Evolutionary conservation across 768 basidiomycete genomes (phyloP), one percentile per base, ranked within the genome.

Genomic region (Collybia sp.): DNA sequence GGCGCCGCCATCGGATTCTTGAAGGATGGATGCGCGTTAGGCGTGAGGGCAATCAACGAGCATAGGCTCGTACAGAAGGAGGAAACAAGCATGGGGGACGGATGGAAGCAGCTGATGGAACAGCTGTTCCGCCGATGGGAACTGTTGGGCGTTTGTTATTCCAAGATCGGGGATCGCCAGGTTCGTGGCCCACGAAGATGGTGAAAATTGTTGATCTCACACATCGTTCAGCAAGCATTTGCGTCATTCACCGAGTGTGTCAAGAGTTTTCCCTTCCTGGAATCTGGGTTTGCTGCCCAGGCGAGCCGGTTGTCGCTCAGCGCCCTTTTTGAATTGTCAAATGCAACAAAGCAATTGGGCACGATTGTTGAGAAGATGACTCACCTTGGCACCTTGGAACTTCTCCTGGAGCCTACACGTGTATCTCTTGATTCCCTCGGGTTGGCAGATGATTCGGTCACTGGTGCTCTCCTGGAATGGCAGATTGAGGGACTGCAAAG

Each of bases 71-170:
- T 33, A 30, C 43, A 32, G 16, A 42, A 38, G 12, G 25, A 12
- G 12, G 42, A 25, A 3, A 39, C 17, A 2, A 50, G 30, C 44
- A 47, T 42, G 34, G 49, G 44, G 11, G 58, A 71, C 50, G 50
- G 78, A 69, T 87, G 84, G 82, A 66, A 46, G 37, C 75, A 79
- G 51, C 67, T 89, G 1, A 75, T 79, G 47, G 80, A 82, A 30
- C 82, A 85, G 49, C 53, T 93, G 19, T 77, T 75, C 51, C 73
- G 83, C 16, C 68, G 92, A 39, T 94, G 84, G 77, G 91, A 96
- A 64, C 61, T 95, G 25, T 67, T 94, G 18, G 92, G 78, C 0
- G 79, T 85, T 3, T 92, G 89, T 59, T 82, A 80, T 56, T 73
- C 77, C 20, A 93, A 88, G 61, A 81, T 82, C 19, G 85, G 84